phyloP scores from a whole-genome alignment of 306 rosid species.

The Vigna mungo region DNA sequence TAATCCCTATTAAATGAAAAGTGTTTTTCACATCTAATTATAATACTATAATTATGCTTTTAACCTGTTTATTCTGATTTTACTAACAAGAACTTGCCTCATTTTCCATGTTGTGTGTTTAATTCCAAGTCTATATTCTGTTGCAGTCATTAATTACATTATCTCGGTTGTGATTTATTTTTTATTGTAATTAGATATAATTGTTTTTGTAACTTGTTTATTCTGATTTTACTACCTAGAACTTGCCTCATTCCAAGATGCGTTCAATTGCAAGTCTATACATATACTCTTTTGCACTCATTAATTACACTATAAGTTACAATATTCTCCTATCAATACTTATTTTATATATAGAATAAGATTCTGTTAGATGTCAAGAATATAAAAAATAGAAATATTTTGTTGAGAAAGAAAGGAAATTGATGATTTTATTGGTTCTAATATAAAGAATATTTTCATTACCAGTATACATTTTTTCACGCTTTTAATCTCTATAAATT shows the following conservation, averaged over 20 bases:
- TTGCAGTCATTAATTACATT: slow-evolving; percentile 12
- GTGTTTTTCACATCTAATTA: slow-evolving; percentile 3
- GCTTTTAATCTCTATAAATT: background rate
- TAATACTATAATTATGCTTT: slow-evolving; percentile 23
- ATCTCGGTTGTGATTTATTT: background rate
- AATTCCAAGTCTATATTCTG: slow-evolving; percentile 15
- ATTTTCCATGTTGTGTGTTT: slow-evolving; percentile 28
- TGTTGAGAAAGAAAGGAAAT: background rate
- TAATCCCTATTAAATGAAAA: slow-evolving; percentile 1
- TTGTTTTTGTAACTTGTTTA: too few species aligned
- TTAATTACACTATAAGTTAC: background rate
- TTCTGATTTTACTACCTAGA: too few species aligned
- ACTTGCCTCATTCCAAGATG: too few species aligned
- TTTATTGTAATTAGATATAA: background rate
- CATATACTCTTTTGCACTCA: too few species aligned
- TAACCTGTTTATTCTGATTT: slow-evolving; percentile 34
- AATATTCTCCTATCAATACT: background rate
- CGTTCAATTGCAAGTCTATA: too few species aligned
- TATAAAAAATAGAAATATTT: background rate
- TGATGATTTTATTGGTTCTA: background rate
- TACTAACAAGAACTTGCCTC: slow-evolving; percentile 10
- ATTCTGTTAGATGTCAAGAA: background rate
- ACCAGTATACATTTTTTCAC: background rate
- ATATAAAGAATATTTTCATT: background rate
- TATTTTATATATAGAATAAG: background rate